Base-by-base conservation (phyloP, 139 green algal species). In the Chlamydomonas eustigma region DNA sequence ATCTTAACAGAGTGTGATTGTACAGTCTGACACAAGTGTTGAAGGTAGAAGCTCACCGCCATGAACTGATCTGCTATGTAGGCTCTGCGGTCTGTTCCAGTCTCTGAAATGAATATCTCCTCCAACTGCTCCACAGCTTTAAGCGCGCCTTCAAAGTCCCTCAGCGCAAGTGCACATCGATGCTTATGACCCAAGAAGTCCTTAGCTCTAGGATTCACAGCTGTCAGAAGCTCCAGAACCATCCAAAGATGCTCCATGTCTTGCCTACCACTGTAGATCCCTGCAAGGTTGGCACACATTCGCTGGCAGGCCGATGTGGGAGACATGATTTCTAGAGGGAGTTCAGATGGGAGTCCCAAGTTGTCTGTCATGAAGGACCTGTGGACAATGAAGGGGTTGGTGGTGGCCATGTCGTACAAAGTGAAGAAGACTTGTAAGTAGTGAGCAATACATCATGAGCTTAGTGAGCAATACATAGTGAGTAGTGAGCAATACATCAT, bases 221-320 rank as follows among this genome's bases (percentile, higher is more conserved):
- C 70, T 4, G 24, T 64, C 25, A 25, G 8, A 39, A 75, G 2
- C 70, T 75, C 38, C 37, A 75, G 18, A 2, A 74, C 68, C 12
- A 28, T 28, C 68, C 37, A 30, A 36, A 58, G 32, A 8, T 58
- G 39, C 70, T 36, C 38, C 6, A 30, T 35, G 70, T 75, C 70
- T 4, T 37, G 70, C 24, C 39, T 39, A 3, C n/a, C 28, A 39
- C 24, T 25, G 71, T 86, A 83, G 5, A 91, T 81, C 76, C 78
- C 39, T 32, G 82, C 24, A 63, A 92, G 84, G 66, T 92, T 92
- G 75, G 74, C 74, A 64, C 71, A 86, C 84, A 89, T 83, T 67
- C 88, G 82, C 37, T 67, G 12, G 51, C 79, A 83, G 1, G 84
- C 69, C 58, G 72, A 39, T 5, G 4, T 2, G 1, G 75, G 63